Conservation (phyloP, 352 stramenopile species). For the Globisporangium carolinianum region DNA sequence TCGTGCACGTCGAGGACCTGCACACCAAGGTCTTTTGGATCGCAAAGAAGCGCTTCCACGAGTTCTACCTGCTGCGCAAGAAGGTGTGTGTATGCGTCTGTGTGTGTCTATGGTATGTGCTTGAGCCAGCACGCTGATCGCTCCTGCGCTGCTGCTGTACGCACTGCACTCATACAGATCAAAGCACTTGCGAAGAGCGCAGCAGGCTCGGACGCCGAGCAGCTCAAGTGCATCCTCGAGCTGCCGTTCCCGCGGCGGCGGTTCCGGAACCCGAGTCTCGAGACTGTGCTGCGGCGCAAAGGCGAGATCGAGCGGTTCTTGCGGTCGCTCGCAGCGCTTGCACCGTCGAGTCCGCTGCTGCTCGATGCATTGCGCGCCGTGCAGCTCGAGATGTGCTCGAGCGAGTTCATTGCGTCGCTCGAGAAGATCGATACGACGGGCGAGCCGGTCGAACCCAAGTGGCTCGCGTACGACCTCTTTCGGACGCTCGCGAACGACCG, state of each 20-base stretch:
- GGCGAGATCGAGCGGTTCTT: constrained; percentile 71
- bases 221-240: constrained; percentile 69
- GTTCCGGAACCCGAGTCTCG: constrained; percentile 37
- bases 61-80: constrained; percentile 63
- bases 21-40: constrained; percentile 83
- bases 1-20: constrained; percentile 68
- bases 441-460: constrained; percentile 66
- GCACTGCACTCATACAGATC: constrained; percentile 13
- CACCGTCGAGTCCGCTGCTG: constrained; percentile 47
- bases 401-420: constrained; percentile 68
- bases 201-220: constrained; percentile 36
- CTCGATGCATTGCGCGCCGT: constrained; percentile 58
- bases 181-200: constrained; percentile 34
- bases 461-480: constrained; percentile 74
- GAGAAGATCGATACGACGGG: constrained; percentile 66
- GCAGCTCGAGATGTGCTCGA: constrained; percentile 66
- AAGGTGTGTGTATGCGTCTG: constrained; percentile 24
- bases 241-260: constrained; percentile 60
- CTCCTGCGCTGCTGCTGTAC: not conserved
- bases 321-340: constrained; percentile 55
- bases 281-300: constrained; percentile 41
- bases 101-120: not conserved
- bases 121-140: no score
- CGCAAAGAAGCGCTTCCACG: constrained; percentile 72
- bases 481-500: constrained; percentile 53